A percentile compares a stretch with the other conserved stretches of the same genome.
phyloP scores from a whole-genome alignment of 2,329 filamentous ascomycete species.

The Epichloe glyceriae region DNA sequence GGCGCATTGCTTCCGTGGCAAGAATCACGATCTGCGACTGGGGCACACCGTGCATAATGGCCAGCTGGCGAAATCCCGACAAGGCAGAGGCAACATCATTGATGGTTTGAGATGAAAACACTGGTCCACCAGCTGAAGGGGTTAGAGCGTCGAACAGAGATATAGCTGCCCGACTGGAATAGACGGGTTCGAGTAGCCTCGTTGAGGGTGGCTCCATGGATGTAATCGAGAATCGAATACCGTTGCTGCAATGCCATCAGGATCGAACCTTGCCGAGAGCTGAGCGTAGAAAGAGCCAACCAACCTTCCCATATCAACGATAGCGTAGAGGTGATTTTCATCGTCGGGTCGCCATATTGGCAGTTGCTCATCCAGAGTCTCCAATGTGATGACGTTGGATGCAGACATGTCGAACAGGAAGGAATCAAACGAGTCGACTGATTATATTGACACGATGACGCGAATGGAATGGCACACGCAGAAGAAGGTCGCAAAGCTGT shows the following conservation, averaged over 20 bases:
- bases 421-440: too few species aligned
- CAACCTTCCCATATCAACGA: slow-evolving; percentile 49
- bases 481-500: not conserved
- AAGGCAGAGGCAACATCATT: slow-evolving; percentile 52
- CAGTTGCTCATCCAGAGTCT: slow-evolving; percentile 36
- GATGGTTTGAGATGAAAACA: slow-evolving; percentile 46
- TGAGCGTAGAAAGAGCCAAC: slow-evolving; percentile 4
- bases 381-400: slow-evolving; percentile 35
- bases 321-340: slow-evolving; percentile 38
- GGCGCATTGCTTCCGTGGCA: slow-evolving; percentile 81
- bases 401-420: slow-evolving; percentile 15
- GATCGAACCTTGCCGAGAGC: not conserved
- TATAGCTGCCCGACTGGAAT: slow-evolving; percentile 65
- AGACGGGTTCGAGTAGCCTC: slow-evolving; percentile 64
- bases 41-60: slow-evolving; percentile 55
- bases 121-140: slow-evolving; percentile 26
- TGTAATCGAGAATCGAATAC: slow-evolving; percentile 84
- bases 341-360: slow-evolving; percentile 33
- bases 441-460: not conserved
- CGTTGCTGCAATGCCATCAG: slow-evolving; percentile 49
- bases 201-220: slow-evolving; percentile 58
- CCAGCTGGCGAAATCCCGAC: slow-evolving; percentile 58
- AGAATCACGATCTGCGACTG: slow-evolving; percentile 56
- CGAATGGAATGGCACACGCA: not conserved
- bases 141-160: slow-evolving; percentile 76